Conservation (phyloP, 2,329 filamentous ascomycete genomes). For the Botrytis fabae region DNA sequence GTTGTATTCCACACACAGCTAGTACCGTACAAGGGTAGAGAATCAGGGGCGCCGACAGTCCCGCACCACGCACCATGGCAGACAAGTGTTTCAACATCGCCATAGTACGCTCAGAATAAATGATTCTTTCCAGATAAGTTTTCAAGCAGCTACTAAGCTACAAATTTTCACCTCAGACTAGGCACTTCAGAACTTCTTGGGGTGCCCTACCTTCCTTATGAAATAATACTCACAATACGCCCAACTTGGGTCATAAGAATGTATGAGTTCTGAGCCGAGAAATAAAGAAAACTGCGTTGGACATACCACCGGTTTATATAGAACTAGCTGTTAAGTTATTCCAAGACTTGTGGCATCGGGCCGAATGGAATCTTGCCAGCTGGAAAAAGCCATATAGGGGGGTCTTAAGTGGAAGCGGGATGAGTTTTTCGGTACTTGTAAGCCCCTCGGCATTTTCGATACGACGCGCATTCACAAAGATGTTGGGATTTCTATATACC, state of each 20-base stretch:
- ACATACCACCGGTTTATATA: background rate
- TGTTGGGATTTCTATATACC: background rate
- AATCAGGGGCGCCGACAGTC: background rate
- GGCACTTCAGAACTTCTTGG: background rate
- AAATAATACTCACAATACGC: background rate
- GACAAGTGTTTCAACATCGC: background rate
- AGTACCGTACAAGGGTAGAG: background rate
- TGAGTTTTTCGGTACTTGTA: background rate
- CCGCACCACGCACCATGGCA: background rate
- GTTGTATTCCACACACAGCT: background rate
- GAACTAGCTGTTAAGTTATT: background rate
- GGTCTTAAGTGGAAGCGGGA: background rate
- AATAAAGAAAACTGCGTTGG: background rate
- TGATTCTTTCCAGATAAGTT: background rate
- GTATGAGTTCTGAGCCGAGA: background rate
- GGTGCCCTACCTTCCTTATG: background rate
- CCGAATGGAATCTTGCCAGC: background rate
- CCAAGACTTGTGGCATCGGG: background rate
- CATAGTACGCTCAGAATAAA: background rate
- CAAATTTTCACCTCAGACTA: background rate
- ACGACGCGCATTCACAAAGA: accelerated
- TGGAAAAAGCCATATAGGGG: background rate
- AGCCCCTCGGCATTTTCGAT: background rate
- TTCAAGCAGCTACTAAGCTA: background rate
- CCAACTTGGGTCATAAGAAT: background rate